phyloP scores from a whole-genome alignment of 2,329 filamentous ascomycete species.

The Blastomyces emzantsi region DNA sequence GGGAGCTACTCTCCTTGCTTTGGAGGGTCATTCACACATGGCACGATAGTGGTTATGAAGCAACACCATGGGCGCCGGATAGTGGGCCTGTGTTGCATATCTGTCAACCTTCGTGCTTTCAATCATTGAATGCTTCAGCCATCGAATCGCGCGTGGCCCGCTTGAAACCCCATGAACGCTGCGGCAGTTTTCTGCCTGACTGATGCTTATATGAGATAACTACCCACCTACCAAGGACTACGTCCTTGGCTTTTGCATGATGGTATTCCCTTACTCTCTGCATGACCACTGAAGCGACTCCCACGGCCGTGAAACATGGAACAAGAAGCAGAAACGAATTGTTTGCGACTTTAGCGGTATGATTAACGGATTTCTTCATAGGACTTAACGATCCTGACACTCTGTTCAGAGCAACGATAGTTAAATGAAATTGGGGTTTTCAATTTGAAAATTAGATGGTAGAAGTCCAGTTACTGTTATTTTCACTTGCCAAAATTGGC shows the following conservation, averaged over 20 bases:
- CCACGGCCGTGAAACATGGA: background rate
- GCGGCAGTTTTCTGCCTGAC: background rate
- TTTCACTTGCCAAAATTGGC: background rate
- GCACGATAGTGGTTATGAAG: background rate
- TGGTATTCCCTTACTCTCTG: background rate
- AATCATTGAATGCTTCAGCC: background rate
- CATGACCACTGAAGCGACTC: background rate
- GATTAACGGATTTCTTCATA: background rate
- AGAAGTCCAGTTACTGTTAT: background rate
- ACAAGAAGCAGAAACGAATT: background rate
- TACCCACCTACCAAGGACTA: background rate
- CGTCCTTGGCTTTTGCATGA: background rate
- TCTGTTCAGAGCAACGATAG: background rate
- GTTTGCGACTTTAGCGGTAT: background rate
- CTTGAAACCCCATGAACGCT: background rate
- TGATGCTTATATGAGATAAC: background rate
- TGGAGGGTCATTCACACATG: background rate
- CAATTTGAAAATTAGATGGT: background rate
- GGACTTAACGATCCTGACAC: background rate
- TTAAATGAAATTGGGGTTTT: background rate
- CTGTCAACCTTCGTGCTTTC: background rate
- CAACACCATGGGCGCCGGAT: background rate
- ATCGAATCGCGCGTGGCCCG: background rate
- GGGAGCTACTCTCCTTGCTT: background rate
- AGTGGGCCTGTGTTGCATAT: background rate